Conservation (phyloP, 257 asterid genomes). For the Solanum chilense region DNA sequence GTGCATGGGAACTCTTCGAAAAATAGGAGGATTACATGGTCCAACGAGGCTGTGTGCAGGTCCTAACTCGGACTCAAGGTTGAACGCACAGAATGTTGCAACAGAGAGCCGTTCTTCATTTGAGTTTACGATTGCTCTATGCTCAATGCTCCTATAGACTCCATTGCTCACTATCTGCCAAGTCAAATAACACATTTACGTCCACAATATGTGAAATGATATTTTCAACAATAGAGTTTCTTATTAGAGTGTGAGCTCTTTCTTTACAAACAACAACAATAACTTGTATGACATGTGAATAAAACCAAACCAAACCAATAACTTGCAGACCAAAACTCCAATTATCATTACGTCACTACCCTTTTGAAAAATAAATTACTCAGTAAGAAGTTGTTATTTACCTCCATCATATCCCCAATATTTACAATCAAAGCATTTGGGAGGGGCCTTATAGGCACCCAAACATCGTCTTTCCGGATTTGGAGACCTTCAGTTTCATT, state of each 20-base stretch:
- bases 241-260: neutral
- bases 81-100: constrained; percentile 38
- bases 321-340: neutral
- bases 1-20: constrained; percentile 13
- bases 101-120: constrained; percentile 33
- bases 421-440: constrained; percentile 37
- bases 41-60: constrained; percentile 36
- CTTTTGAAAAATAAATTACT: neutral
- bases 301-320: neutral
- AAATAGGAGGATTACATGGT: constrained; percentile 23
- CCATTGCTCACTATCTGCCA: constrained; percentile 44
- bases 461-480: constrained; percentile 27
- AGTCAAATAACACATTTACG: neutral
- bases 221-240: no score
- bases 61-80: constrained; percentile 27
- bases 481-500: constrained; percentile 42
- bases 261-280: neutral
- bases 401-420: constrained; percentile 52
- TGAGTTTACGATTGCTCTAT: constrained; percentile 38
- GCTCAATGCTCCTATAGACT: constrained; percentile 38
- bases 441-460: constrained; percentile 35
- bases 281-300: neutral
- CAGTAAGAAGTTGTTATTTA: neutral
- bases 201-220: no score
- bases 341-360: neutral